These are phyloP conservation scores for Fragaria iinumae DNA, from an alignment of 306 rosid genomes.

Conservation along the genomic window DNA sequence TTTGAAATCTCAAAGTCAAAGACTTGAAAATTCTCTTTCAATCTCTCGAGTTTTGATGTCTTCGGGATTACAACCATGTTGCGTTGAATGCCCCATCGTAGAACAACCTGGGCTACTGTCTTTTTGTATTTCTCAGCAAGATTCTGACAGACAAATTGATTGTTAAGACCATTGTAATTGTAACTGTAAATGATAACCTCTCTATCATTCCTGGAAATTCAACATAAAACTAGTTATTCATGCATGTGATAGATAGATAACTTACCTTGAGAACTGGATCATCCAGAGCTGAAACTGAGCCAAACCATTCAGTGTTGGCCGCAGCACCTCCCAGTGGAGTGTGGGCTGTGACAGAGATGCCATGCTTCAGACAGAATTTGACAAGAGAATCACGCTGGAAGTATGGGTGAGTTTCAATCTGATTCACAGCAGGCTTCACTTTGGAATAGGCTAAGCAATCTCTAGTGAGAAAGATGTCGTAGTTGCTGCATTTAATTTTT, in stretches of 20 bases:
- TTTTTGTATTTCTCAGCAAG: constrained; percentile 70
- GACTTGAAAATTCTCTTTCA: constrained; percentile 72
- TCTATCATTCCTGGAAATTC: not conserved
- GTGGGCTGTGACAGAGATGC: constrained; percentile 83
- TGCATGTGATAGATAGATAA: constrained; percentile 3
- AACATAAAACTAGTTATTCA: not conserved
- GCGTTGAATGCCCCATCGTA: constrained; percentile 82
- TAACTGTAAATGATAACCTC: not conserved
- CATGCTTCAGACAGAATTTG: constrained; percentile 86
- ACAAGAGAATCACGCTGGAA: constrained; percentile 87
- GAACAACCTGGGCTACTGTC: constrained; percentile 67
- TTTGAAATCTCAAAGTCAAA: constrained; percentile 62
- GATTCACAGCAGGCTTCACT: constrained; percentile 93
- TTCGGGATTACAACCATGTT: constrained; percentile 75
- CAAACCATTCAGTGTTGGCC: constrained; percentile 79
- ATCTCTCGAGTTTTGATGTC: constrained; percentile 70
- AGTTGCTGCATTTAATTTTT: constrained; percentile 73
- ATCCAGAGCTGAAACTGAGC: constrained; percentile 70
- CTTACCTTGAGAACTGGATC: constrained; percentile 75
- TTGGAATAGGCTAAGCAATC: constrained; percentile 89
- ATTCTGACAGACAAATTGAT: constrained; percentile 37
- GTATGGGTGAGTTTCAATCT: constrained; percentile 92
- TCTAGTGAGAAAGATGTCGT: constrained; percentile 80
- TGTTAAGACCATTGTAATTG: not conserved
- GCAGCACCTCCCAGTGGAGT: constrained; percentile 91